Evolutionary conservation across 108 stramenopile genomes (phyloP).

Genomic region (Bacterosira constricta): DNA sequence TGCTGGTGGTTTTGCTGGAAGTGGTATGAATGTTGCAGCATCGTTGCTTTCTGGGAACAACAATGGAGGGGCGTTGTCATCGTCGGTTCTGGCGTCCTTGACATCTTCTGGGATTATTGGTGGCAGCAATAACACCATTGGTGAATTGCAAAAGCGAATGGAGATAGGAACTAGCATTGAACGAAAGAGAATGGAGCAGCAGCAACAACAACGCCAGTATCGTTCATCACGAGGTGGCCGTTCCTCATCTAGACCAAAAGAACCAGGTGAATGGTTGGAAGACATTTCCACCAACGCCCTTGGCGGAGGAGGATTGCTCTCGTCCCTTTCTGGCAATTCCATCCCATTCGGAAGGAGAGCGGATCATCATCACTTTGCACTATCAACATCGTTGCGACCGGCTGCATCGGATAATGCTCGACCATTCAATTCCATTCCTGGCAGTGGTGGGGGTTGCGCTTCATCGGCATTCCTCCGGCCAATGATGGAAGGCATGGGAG

Average conservation of each 20-base stretch:
- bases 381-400: conserved; percentile 68
- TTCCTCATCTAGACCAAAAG: conserved; percentile 33
- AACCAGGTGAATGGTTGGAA: conserved; percentile 73
- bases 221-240: conserved; percentile 13
- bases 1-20: neutral
- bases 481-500: conserved; percentile 75
- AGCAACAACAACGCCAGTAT: neutral
- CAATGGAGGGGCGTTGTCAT: conserved; percentile 5
- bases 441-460: neutral
- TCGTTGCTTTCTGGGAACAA: neutral
- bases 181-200: conserved; percentile 57
- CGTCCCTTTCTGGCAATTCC: conserved; percentile 48
- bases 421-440: neutral
- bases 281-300: conserved; percentile 21
- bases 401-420: conserved; percentile 17
- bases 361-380: conserved; percentile 73
- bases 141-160: conserved; percentile 35
- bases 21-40: neutral
- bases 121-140: conserved; percentile 1
- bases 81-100: conserved; percentile 10
- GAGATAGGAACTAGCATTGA: conserved; percentile 66
- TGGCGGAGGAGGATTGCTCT: conserved; percentile 46
- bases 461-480: conserved; percentile 30
- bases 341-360: conserved; percentile 49
- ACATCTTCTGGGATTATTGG: conserved; percentile 5